Base-by-base conservation (phyloP, 805 yeast genomes). In the Yarrowia porcina region DNA sequence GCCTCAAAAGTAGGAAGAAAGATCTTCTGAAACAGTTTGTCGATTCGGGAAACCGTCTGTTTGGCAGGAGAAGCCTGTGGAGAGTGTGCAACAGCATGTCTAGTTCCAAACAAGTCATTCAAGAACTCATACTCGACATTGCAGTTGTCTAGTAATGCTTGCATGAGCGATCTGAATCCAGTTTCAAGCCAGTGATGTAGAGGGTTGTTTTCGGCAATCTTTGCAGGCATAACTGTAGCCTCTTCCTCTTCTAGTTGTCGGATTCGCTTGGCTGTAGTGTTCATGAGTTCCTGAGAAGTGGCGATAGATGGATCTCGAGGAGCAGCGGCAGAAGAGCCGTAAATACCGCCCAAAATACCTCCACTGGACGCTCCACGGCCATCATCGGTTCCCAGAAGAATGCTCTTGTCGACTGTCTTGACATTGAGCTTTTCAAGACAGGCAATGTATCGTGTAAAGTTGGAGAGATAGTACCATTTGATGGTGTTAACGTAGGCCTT, bases 401-500 rank as follows among this genome's bases (percentile, higher is more conserved):
- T 79, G 49, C 77, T 77, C 64, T 77, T 79, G 66, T 87, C 94
- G 9, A 87, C 82, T 21, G 75, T 74, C 59, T 80, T 78, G 17
- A 86, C 66, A 44, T 80, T 82, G 64, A 90, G 73, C 67, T 83
- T 84, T 65, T 88, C 88, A 57, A 92, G 74, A 0, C 96, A 84
- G 65, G 86, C 83, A 38, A 86, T 73, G 74, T 91, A 92, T 66
- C 91, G 83, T 17, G 86, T 84, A 70, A 92, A 93, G 67, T 88
- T 83, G 63, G 87, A 82, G 64, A 81, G 79, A 72, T 94, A 94
- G 75, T 93, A 94, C 99, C 99, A 94, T 69, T 83, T 79, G 89
- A 94, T 92, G 2, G 98, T 93, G 69, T 85, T 85, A 18, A 86
- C 76, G 72, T 94, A 94, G 0, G 97, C 98, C 68, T 82, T 82